A percentile compares a stretch with the other conserved stretches of the same genome.
Evolutionary conservation across 2,329 filamentous ascomycete species (phyloP).

Genomic region (Chaetomium sp.): DNA sequence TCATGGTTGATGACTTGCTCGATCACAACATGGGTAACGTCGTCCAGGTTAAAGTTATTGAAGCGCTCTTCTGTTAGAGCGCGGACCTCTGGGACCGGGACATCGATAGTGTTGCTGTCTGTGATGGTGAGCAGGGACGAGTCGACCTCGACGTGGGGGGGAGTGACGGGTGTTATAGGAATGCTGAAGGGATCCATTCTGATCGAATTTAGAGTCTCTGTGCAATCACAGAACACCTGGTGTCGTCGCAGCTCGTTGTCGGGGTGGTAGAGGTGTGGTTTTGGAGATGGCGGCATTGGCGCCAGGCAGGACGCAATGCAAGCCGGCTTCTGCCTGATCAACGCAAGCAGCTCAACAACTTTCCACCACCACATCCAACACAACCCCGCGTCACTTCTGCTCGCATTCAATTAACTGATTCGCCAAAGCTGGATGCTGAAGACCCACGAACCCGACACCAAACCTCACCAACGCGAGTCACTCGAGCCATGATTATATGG

Average conservation of each 20-base stretch:
- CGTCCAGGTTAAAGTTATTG: constrained; percentile 9
- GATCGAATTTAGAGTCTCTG: neutral
- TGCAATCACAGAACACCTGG: neutral
- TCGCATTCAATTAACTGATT: too few species aligned
- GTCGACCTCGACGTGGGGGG: constrained; percentile 11
- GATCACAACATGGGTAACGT: constrained; percentile 23
- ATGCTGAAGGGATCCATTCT: constrained; percentile 13
- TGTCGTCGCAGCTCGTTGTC: constrained; percentile 8
- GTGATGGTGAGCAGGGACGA: constrained; percentile 20
- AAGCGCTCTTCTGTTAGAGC: constrained; percentile 11
- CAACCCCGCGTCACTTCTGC: too few species aligned
- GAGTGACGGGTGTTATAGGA: constrained; percentile 8
- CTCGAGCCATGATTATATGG: too few species aligned
- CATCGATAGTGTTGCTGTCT: constrained; percentile 11
- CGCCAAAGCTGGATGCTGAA: too few species aligned
- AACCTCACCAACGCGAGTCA: too few species aligned
- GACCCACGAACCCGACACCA: too few species aligned
- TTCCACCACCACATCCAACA: too few species aligned
- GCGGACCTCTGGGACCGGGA: constrained; percentile 19
- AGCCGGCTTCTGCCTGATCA: too few species aligned
- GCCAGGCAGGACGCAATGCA: too few species aligned
- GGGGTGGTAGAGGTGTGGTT: neutral
- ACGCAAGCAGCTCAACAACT: too few species aligned
- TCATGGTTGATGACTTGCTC: constrained; percentile 12
- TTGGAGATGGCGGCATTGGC: too few species aligned